phyloP scores from a whole-genome alignment of 176 grass and related monocot genomes.

The Oropetium thomaeum region DNA sequence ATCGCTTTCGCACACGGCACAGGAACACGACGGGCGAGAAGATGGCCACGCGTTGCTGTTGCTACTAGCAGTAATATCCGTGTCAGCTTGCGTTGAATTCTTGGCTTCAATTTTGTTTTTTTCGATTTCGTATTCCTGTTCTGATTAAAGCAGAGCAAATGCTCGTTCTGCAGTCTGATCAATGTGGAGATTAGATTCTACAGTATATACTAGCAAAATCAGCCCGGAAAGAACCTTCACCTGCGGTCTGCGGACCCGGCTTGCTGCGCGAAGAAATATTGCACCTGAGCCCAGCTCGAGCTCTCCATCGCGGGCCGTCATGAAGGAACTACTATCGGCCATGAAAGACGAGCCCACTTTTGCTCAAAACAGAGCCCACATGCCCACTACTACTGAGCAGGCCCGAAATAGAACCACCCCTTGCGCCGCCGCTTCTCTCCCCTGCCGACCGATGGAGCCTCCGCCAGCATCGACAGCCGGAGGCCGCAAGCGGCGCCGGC shows the following conservation, averaged over 20 bases:
- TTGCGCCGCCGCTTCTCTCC: neutral
- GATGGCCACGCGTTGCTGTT: neutral
- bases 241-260: neutral
- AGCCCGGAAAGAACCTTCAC: neutral
- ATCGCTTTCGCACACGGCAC: neutral
- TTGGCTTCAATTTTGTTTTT: neutral
- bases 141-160: neutral
- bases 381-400: too few relatives aligned
- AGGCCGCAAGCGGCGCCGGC: constrained; percentile 28
- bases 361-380: too few relatives aligned
- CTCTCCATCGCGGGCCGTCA: neutral
- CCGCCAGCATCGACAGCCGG: constrained; percentile 8
- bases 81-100: neutral
- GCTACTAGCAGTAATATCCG: neutral
- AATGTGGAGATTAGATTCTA: too few relatives aligned
- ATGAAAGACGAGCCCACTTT: too few relatives aligned
- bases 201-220: too few relatives aligned
- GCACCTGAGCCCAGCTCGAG: neutral
- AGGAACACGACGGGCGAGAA: too few relatives aligned
- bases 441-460: constrained; percentile 20
- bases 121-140: neutral
- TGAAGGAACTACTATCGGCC: too few relatives aligned
- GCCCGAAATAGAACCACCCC: too few relatives aligned
- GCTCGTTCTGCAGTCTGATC: neutral
- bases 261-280: neutral